phyloP scores from a whole-genome alignment of 345 rosid genomes.

The Lenwebbia sp. region DNA sequence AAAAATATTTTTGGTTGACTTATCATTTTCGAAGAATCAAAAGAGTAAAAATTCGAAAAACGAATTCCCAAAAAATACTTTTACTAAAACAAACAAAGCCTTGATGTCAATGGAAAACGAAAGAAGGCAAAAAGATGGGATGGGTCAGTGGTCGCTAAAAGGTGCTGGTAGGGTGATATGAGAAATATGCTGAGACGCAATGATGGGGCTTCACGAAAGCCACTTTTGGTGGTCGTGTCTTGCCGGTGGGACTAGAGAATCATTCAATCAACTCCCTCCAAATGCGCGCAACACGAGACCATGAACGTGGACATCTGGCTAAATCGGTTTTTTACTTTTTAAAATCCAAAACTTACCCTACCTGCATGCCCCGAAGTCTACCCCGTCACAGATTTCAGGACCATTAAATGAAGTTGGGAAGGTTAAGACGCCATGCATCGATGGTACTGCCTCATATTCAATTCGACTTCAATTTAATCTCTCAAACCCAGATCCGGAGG shows the following conservation, averaged over 20 bases:
- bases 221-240: background rate
- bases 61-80: no score
- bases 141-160: background rate
- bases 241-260: background rate
- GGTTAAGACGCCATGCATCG: fast-evolving
- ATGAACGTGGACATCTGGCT: background rate
- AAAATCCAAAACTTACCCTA: no score
- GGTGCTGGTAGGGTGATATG: background rate
- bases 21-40: no score
- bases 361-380: no score
- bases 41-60: no score
- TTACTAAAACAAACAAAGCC: no score
- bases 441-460: background rate
- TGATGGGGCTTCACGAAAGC: background rate
- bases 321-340: no score
- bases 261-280: background rate
- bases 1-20: no score
- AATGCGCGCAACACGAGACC: background rate
- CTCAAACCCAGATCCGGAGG: background rate
- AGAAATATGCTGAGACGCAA: background rate
- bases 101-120: no score
- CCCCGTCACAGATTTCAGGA: no score
- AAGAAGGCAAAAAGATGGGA: background rate
- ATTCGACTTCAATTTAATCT: background rate
- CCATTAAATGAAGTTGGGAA: background rate